A percentile compares a stretch with the other conserved stretches of the same genome.
phyloP scores from a whole-genome alignment of 345 rosid genomes.

The Eucalyptus albens region DNA sequence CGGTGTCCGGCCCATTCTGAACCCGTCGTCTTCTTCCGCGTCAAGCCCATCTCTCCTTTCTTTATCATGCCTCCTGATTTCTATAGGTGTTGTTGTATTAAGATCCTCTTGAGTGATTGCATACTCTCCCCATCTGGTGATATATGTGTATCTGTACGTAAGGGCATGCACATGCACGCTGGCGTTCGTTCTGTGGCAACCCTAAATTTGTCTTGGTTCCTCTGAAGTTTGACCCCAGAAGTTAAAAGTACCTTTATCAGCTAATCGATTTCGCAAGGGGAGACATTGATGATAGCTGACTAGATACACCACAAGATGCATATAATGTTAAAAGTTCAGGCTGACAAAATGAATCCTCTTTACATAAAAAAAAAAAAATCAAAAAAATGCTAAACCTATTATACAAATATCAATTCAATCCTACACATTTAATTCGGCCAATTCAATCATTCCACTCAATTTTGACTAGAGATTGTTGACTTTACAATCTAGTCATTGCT shows the following conservation, averaged over 20 bases:
- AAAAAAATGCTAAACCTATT: too few relatives aligned
- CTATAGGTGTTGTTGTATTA: not conserved
- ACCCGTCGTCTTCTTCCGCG: conserved; percentile 1
- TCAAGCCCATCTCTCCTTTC: not conserved
- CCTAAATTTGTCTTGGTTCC: not conserved
- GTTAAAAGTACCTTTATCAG: not conserved
- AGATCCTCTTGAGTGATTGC: not conserved
- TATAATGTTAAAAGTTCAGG: not conserved
- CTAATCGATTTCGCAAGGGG: not conserved
- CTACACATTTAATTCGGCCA: fast-evolving
- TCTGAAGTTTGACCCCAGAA: not conserved
- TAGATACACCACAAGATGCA: not conserved
- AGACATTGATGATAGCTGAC: not conserved
- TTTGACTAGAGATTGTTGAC: not conserved
- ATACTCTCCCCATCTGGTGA: not conserved
- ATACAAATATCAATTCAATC: fast-evolving
- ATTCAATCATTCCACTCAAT: not conserved
- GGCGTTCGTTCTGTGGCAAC: not conserved
- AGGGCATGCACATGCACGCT: not conserved
- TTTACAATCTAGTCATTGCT: fast-evolving
- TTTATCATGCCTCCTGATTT: not conserved
- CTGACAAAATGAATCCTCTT: fast-evolving
- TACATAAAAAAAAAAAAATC: too few relatives aligned
- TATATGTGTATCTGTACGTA: not conserved
- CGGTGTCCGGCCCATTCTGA: conserved; percentile 20